Evolutionary conservation across 2,329 filamentous ascomycete species (phyloP).

Genomic region (Curvularia sp.): DNA sequence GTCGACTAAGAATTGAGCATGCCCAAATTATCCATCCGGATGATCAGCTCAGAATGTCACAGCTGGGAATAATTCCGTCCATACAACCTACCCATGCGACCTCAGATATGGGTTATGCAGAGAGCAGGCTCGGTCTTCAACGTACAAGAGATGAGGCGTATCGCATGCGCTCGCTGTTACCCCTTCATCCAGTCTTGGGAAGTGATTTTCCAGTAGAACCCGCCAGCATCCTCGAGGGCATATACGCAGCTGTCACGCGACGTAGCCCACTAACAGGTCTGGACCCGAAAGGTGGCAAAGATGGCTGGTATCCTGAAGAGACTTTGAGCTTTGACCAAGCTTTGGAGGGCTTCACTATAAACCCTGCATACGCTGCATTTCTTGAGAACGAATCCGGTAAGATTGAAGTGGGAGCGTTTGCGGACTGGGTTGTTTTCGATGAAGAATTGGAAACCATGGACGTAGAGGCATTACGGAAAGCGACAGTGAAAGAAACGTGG

Average conservation of each 20-base stretch:
- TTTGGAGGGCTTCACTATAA: constrained; percentile 66
- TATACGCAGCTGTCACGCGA: constrained; percentile 71
- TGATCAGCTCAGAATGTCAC: constrained; percentile 66
- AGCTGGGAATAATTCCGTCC: constrained; percentile 69
- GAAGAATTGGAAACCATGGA: constrained; percentile 59
- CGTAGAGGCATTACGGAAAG: constrained; percentile 59
- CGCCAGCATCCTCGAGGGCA: constrained; percentile 69
- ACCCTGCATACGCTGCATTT: constrained; percentile 66
- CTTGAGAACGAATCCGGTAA: constrained; percentile 65
- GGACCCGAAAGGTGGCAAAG: constrained; percentile 53
- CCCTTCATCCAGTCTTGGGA: constrained; percentile 64
- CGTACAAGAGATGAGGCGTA: constrained; percentile 67
- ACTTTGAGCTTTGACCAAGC: constrained; percentile 66
- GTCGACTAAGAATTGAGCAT: constrained; percentile 73
- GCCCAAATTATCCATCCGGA: constrained; percentile 72
- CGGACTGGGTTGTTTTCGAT: constrained; percentile 76
- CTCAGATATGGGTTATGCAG: constrained; percentile 73
- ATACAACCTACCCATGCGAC: constrained; percentile 77
- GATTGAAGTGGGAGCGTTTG: constrained; percentile 66
- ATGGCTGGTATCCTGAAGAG: constrained; percentile 68
- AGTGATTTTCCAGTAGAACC: constrained; percentile 77
- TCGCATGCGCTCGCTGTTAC: constrained; percentile 68
- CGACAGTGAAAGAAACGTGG: constrained; percentile 72
- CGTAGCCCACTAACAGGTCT: constrained; percentile 61
- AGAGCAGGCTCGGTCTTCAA: constrained; percentile 63